Base-by-base conservation (phyloP, 2,329 filamentous ascomycete genomes). In the Immersiporthe knoxdaviesiana region DNA sequence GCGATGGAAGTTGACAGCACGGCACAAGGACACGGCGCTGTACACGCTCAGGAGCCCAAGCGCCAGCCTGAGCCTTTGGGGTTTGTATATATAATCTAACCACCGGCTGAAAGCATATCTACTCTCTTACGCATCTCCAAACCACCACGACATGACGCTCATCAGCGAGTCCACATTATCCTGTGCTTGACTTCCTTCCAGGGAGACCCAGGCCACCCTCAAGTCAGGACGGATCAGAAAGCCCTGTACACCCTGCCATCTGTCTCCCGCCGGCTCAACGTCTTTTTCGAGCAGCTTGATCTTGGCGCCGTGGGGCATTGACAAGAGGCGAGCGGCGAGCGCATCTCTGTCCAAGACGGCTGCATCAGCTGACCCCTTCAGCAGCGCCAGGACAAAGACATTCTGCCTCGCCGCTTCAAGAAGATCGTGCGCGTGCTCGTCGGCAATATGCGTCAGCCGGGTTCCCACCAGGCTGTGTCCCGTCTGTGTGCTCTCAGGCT, bases 381-480 rank as follows among this genome's bases (percentile, higher is more conserved):
- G 18, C 7, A 56, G 47, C 32, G 65, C 65, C n/a, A 70, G 32
- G 14, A 70, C 27, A 3, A 68, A 72, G 24, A 73, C 75, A 2
- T 64, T 61, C 3, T 65, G 18, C 3, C 12, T 35, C 1, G 65
- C 59, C 24, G 68, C 68, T 30, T 47, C 27, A 7, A 65, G 54
- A 3, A 70, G 41, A 18, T 44, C 54, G 1, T 44, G 14, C 56
- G 54, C 65, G 14, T 70, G 24, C 16, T 24, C 54, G 8, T 65
- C 56, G 14, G 61, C 12, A 11, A 70, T 37, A 21, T 68, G 65
- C 18, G 65, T 65, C 21, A 70, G 21, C 27, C 68, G 60, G 11
- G 60, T 65, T 10, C 68, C 68, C 6, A 68, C 65, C 24, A 65
- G 12, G 6, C 47, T 37, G 12, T 63, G 10, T 50, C 18, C 41